phyloP scores from a whole-genome alignment of 2,329 filamentous ascomycete species.

The Calonectria pauciramosa region DNA sequence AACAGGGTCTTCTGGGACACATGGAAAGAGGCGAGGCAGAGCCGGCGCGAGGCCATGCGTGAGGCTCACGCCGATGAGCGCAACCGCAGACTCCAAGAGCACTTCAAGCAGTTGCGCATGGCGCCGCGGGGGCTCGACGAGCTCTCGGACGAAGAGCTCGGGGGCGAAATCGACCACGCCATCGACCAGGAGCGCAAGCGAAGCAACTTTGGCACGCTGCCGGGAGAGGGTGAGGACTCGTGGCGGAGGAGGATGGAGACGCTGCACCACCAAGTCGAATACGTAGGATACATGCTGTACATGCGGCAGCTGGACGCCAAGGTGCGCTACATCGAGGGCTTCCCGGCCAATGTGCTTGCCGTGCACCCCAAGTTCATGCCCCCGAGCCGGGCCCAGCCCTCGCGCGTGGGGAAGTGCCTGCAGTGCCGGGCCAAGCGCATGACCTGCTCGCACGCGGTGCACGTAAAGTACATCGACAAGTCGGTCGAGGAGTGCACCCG shows the following conservation, averaged over 20 bases:
- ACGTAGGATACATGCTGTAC: conserved; percentile 16
- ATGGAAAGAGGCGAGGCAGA: not conserved
- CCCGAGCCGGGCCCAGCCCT: not conserved
- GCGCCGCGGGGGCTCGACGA: not conserved
- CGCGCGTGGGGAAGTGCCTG: conserved; percentile 34
- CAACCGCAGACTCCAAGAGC: not conserved
- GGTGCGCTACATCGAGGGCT: conserved; percentile 47
- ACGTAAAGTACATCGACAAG: conserved; percentile 47
- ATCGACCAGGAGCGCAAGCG: conserved; percentile 8
- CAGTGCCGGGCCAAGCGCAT: conserved; percentile 41
- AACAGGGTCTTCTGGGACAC: not conserved
- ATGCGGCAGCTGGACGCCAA: conserved; percentile 20
- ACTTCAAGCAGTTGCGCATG: not conserved
- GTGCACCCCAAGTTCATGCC: conserved; percentile 35
- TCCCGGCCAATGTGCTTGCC: conserved; percentile 38
- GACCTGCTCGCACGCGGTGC: conserved; percentile 40
- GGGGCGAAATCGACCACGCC: conserved; percentile 8
- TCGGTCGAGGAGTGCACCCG: conserved; percentile 55
- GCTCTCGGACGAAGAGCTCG: conserved; percentile 2
- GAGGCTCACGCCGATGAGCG: not conserved
- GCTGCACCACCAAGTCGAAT: conserved; percentile 33
- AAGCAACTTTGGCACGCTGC: not conserved
- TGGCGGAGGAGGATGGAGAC: conserved; percentile 21
- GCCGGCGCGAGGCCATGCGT: not conserved
- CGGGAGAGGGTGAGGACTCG: conserved; percentile 3